phyloP scores from a whole-genome alignment of 1,284 basidiomycete genomes.

The Schizophyllum amplum region DNA sequence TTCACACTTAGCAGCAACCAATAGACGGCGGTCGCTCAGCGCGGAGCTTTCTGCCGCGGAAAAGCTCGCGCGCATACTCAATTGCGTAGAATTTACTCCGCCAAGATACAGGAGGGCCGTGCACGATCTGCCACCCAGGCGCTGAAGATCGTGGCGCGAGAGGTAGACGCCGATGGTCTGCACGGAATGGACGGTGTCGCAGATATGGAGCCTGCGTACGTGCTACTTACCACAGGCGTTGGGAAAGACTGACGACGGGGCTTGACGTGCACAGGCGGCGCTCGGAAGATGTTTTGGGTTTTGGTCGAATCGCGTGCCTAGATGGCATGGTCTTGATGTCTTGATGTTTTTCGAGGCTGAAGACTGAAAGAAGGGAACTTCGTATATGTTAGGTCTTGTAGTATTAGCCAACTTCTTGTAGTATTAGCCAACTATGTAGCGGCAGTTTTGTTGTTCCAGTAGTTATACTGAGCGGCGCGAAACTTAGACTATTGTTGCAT shows the following conservation, averaged over 20 bases:
- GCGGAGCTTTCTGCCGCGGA: constrained; percentile 25
- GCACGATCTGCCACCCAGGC: constrained; percentile 41
- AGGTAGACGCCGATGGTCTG: constrained; percentile 54
- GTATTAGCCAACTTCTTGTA: no score
- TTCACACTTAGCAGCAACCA: constrained; percentile 7
- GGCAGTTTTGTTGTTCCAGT: no score
- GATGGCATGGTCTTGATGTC: constrained; percentile 12
- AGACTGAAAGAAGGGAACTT: no score
- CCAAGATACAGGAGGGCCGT: constrained; percentile 36
- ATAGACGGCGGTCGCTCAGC: constrained; percentile 15
- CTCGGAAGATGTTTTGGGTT: constrained; percentile 31
- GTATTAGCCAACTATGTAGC: no score
- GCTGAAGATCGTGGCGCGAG: constrained; percentile 41
- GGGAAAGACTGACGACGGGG: neutral
- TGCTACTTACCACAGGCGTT: constrained; percentile 8
- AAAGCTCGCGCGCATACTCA: constrained; percentile 34
- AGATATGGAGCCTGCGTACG: constrained; percentile 41
- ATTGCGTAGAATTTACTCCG: constrained; percentile 41
- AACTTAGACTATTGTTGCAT: no score
- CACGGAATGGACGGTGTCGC: constrained; percentile 28
- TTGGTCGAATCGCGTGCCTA: constrained; percentile 11
- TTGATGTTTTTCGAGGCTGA: constrained; percentile 48
- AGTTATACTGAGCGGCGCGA: no score
- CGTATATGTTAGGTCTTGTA: no score
- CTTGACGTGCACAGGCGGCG: constrained; percentile 25